Evolutionary conservation across 2,329 filamentous ascomycete genomes (phyloP).

Genomic region (Fusarium azukiicola): DNA sequence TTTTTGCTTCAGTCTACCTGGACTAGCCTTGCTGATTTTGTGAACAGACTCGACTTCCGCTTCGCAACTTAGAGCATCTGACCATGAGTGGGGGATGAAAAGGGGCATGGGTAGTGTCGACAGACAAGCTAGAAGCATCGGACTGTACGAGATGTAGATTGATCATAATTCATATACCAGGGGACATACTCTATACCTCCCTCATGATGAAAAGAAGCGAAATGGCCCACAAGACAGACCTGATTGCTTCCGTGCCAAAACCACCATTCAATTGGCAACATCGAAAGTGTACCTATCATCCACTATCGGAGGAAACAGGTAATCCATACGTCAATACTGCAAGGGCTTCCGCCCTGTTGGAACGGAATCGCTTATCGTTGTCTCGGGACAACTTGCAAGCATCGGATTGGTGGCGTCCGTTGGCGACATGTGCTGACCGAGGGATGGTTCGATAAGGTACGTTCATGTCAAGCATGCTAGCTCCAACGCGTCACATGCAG

Average conservation of each 20-base stretch:
- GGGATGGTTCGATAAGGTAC: slow-evolving; percentile 2
- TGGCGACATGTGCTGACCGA: slow-evolving; percentile 9
- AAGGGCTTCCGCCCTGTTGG: background rate
- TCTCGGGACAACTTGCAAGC: background rate
- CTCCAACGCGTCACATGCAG: slow-evolving; percentile 9
- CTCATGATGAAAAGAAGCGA: too few species aligned
- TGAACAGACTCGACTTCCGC: slow-evolving; percentile 33
- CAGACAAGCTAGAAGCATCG: background rate
- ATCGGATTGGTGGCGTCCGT: slow-evolving; percentile 1
- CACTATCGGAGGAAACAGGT: background rate
- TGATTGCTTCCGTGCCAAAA: too few species aligned
- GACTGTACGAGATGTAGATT: background rate
- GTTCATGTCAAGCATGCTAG: slow-evolving; percentile 1
- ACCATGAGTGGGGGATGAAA: too few species aligned
- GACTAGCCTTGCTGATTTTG: background rate
- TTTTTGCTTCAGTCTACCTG: background rate
- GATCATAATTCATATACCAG: background rate
- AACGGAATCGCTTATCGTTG: slow-evolving; percentile 11
- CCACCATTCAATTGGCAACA: too few species aligned
- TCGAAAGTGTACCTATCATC: too few species aligned
- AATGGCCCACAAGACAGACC: too few species aligned
- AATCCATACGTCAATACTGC: background rate
- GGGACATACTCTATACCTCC: too few species aligned
- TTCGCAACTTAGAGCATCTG: slow-evolving; percentile 27
- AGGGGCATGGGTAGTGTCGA: background rate